Percentiles rank a stretch among this genome's conserved stretches.
Evolutionary conservation across 176 grass and related monocot species (phyloP).

Genomic region (Urochloa ruziziensis): DNA sequence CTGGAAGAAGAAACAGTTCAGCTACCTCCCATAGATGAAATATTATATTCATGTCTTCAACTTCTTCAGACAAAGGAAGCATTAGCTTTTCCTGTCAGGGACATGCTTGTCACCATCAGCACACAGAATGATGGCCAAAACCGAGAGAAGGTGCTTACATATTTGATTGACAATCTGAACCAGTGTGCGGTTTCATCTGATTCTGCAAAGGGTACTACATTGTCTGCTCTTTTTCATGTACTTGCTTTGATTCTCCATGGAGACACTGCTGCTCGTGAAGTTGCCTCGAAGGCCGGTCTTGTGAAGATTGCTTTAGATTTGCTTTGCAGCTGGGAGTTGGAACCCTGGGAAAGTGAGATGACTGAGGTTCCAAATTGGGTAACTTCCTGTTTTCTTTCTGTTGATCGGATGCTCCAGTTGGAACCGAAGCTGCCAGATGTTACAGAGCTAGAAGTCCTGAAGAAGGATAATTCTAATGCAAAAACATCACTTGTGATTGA

Average conservation of each 20-base stretch:
- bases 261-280: conserved; percentile 72
- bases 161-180: conserved; percentile 91
- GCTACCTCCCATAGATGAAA: conserved; percentile 84
- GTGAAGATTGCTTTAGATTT: conserved; percentile 80
- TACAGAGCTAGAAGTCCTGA: conserved; percentile 65
- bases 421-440: conserved; percentile 88
- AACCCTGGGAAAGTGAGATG: conserved; percentile 39
- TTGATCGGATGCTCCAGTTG: conserved; percentile 91
- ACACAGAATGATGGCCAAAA: conserved; percentile 95
- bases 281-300: conserved; percentile 70
- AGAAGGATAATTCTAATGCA: conserved; percentile 55
- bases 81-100: conserved; percentile 84
- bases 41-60: conserved; percentile 70
- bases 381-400: conserved; percentile 89
- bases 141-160: conserved; percentile 71
- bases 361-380: conserved; percentile 84
- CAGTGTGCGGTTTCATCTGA: conserved; percentile 46
- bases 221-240: conserved; percentile 88
- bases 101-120: conserved; percentile 91
- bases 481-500: conserved; percentile 72
- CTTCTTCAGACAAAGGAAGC: conserved; percentile 79
- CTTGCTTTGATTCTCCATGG: conserved; percentile 95
- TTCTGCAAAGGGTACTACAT: conserved; percentile 41
- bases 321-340: conserved; percentile 68
- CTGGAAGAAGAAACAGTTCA: conserved; percentile 80